Evolutionary conservation across 2,329 filamentous ascomycete species (phyloP), one percentile per base, ranked within the genome.

Genomic region (Aureobasidium sp.): DNA sequence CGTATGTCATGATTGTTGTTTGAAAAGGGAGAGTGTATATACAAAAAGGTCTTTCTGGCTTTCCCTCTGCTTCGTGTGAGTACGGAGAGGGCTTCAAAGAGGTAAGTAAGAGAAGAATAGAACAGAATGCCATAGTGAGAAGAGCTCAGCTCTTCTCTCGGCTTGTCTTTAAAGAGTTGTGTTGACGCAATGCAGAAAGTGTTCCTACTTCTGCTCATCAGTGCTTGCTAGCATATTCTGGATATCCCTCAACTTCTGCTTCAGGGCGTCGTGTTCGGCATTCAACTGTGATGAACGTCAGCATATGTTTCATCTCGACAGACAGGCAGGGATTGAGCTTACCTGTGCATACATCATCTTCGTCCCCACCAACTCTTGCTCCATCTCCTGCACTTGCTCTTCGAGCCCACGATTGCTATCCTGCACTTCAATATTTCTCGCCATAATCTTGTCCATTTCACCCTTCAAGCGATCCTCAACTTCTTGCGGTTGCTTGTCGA

Each of bases 301-400:
- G n/a, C 32, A 39, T 41, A 29, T 12, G 36, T 36, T 52, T 20
- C 23, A 15, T 20, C 29, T 17, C 20, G 41, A 23, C n/a, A 26
- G 5, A 1, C 7, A 5, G 17, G 9, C 13, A n/a, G 9, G 41
- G 29, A 73, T 68, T 47, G 44, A 46, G 79, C 87, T 80, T 82
- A 96, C 93, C 87, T 97, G 91, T 61, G 94, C 94, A 78, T 92
- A 91, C 70, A 86, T 85, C 89, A 99, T 89, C 82, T 99, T 99
- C 1, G 91, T 94, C 72, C 88, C 85, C 66, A 99, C 93, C 67
- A 99, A 79, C 73, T 91, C 87, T 75, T 92, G 89, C 79, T 97
- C 94, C 79, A 97, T 89, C 68, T 97, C 91, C 5, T 85, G 82
- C 82, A 96, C 84, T 70, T 94, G 90, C 72, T 96, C 93, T 75